These are phyloP conservation scores for Penicillium sclerotigenum DNA, from an alignment of 2,329 filamentous ascomycete species.

Conservation along the genomic window DNA sequence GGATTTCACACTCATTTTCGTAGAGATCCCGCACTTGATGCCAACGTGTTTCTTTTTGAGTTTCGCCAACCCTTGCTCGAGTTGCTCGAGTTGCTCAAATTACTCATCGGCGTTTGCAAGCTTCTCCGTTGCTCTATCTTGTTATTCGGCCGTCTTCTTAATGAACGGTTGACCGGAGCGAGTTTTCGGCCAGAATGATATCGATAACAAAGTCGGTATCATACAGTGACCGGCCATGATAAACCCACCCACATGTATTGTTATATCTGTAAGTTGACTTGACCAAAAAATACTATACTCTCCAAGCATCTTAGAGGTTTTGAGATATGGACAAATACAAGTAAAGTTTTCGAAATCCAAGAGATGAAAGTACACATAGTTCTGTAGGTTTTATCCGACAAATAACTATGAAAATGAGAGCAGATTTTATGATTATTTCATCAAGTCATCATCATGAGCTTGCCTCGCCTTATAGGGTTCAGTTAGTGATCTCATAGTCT, in stretches of 20 bases:
- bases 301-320: not conserved
- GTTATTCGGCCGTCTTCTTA: not conserved
- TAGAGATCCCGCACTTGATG: not conserved
- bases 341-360: not conserved
- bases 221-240: no score
- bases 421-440: not conserved
- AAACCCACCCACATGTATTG: not conserved
- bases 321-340: not conserved
- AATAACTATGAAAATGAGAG: no score
- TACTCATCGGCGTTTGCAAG: not conserved
- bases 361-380: no score
- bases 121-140: not conserved
- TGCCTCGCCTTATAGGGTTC: not conserved
- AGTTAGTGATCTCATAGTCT: not conserved
- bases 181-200: not conserved
- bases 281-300: not conserved
- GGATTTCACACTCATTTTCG: not conserved
- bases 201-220: not conserved
- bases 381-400: no score
- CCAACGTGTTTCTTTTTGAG: not conserved
- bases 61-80: not conserved
- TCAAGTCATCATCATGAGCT: not conserved
- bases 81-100: not conserved
- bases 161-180: not conserved
- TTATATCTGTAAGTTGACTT: not conserved